phyloP scores from a whole-genome alignment of 2,329 filamentous ascomycete genomes.

The Trichoderma breve region DNA sequence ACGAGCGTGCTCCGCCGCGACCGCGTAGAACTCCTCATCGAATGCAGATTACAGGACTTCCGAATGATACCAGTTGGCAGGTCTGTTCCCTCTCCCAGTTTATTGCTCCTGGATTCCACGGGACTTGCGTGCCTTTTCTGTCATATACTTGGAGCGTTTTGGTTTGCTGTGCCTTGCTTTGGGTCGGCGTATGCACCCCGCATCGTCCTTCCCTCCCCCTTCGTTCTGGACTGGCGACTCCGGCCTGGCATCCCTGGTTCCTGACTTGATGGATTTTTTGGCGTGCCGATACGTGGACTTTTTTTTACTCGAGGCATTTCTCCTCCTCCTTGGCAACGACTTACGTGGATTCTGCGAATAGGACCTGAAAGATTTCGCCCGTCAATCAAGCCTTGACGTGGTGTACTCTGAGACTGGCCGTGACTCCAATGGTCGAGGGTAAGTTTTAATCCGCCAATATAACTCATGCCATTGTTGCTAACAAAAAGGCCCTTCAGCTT shows the following conservation, averaged over 20 bases:
- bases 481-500: conserved; percentile 58
- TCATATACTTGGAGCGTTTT: conserved; percentile 33
- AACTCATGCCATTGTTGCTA: conserved; percentile 14
- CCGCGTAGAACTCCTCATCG: conserved; percentile 92
- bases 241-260: conserved; percentile 28
- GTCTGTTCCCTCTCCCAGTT: conserved; percentile 75
- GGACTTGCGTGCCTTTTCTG: conserved; percentile 32
- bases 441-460: conserved; percentile 37
- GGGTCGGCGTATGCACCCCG: conserved; percentile 24
- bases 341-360: conserved; percentile 82
- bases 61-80: conserved; percentile 99
- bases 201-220: conserved; percentile 15
- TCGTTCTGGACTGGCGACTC: conserved; percentile 29
- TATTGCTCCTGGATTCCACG: conserved; percentile 48
- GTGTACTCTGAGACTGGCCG: conserved; percentile 96
- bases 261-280: conserved; percentile 37
- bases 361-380: conserved; percentile 99
- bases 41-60: conserved; percentile 97
- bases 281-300: conserved; percentile 37
- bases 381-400: conserved; percentile 93
- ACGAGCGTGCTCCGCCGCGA: conserved; percentile 63
- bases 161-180: conserved; percentile 28
- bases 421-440: conserved; percentile 91
- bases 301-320: conserved; percentile 29
- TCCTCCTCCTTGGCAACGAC: conserved; percentile 59